Base-by-base conservation (phyloP, 352 stramenopile genomes). In the Globisporangium nodosum region DNA sequence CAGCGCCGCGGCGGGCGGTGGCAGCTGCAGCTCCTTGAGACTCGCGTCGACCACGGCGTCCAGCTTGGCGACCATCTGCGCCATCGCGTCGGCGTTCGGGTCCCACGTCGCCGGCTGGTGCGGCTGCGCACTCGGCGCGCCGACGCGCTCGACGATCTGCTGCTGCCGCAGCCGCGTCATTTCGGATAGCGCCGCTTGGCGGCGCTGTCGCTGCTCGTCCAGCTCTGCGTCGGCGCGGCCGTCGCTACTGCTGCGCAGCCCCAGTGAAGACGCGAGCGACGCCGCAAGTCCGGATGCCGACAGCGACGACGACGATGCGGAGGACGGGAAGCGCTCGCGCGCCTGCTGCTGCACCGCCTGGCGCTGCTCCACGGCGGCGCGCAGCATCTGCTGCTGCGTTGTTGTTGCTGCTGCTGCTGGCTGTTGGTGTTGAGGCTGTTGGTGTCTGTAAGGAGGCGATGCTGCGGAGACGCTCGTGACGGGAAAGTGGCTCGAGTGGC, bases 1-100 rank as follows among this genome's bases (percentile, higher is more conserved):
- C 27, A 71, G 35, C 12, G 62, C 65, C 3, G 49, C 27, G 1
- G 56, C 37, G 45, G 6, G 20, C 42, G 35, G 3, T 27, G 63
- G 48, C 15, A 63, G 30, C 33, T 64, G 49, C 9, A 70, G 43
- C 63, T 80, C 65, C 27, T 47, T 51, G 0, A 69, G 60, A 40
- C 75, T 86, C 16, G 64, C 39, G 30, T 75, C 62, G 7, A 84
- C 60, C 7, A 85, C 64, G 31, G 61, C 56, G 27, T 75, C 60
- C 7, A 88, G 58, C 27, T 77, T 86, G 0, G 61, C 58, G n/a
- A 60, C 68, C 74, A 85, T 78, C 30, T 69, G 54, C 43, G 69
- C 33, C 16, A 55, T 54, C 18, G 37, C 35, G 15, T 66, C 60
- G 1, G 56, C 30, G 18, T 47, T 30, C 18, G 53, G 56, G 7